Evolutionary conservation across 805 yeast genomes (phyloP).

Genomic region (Ogataea degrootiae): DNA sequence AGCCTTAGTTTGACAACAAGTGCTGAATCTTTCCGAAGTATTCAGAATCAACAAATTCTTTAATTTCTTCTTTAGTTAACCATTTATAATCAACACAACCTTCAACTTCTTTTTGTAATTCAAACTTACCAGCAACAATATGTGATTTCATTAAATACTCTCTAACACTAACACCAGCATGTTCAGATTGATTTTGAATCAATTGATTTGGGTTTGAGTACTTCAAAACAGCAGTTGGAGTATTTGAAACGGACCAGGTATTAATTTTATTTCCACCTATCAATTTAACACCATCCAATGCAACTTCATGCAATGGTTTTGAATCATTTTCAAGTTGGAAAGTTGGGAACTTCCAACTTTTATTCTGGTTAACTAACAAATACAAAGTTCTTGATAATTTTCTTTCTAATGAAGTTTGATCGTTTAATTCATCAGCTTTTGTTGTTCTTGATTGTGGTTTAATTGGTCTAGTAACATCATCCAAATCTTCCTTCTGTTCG

Average conservation of each 20-base stretch:
- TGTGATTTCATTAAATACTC: constrained; percentile 84
- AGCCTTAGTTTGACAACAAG: constrained; percentile 30
- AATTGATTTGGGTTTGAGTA: constrained; percentile 29
- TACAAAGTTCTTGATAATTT: constrained; percentile 75
- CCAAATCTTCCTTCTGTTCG: constrained; percentile 31
- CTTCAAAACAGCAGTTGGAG: constrained; percentile 72
- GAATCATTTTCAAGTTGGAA: constrained; percentile 43
- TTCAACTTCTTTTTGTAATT: constrained; percentile 32
- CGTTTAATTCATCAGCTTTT: constrained; percentile 64
- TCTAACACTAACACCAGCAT: constrained; percentile 28
- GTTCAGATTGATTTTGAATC: constrained; percentile 12
- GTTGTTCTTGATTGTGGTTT: constrained; percentile 68
- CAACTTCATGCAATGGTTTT: constrained; percentile 61
- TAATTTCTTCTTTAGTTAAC: constrained; percentile 79
- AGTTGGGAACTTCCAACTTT: constrained; percentile 76
- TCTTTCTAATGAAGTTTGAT: constrained; percentile 70
- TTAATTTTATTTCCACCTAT: constrained; percentile 75
- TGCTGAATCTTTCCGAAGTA: constrained; percentile 56
- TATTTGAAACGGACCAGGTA: constrained; percentile 87
- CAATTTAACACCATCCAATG: constrained; percentile 65
- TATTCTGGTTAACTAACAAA: constrained; percentile 50
- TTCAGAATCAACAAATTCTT: constrained; percentile 41
- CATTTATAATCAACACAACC: constrained; percentile 58
- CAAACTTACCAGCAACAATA: constrained; percentile 78
- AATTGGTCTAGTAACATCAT: constrained; percentile 64